A percentile compares a stretch with the other conserved stretches of the same genome.
Evolutionary conservation across 1,139 yeast species (phyloP).

Genomic region (Candida sp.): DNA sequence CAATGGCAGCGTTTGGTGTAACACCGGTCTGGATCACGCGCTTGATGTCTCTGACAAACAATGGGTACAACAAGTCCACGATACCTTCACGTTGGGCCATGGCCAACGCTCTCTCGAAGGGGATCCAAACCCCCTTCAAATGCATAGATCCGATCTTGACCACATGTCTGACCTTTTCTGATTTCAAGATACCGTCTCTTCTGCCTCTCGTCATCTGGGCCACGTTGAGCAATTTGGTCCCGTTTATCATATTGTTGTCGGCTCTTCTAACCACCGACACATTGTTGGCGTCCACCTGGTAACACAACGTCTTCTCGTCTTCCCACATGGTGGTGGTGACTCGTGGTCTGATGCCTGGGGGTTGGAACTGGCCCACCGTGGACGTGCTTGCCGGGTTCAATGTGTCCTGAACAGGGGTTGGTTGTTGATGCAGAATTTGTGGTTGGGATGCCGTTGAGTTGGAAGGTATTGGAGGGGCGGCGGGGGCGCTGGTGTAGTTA

Average conservation of each 20-base stretch:
- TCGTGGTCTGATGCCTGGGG: constrained; percentile 71
- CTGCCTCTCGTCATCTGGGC: constrained; percentile 63
- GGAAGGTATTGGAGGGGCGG: constrained; percentile 7
- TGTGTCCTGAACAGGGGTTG: constrained; percentile 25
- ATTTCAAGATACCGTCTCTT: constrained; percentile 68
- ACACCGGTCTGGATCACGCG: constrained; percentile 62
- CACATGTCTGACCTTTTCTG: constrained; percentile 88
- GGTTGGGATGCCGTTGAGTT: constrained; percentile 8
- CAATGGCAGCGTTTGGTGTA: constrained; percentile 32
- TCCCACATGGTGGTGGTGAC: constrained; percentile 98
- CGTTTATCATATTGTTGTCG: constrained; percentile 93
- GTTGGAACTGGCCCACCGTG: constrained; percentile 52
- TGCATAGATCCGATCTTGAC: constrained; percentile 98
- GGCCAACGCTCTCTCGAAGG: constrained; percentile 89
- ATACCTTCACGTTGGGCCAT: constrained; percentile 93
- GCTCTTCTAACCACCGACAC: constrained; percentile 94
- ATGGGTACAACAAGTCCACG: constrained; percentile 83
- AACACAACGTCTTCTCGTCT: constrained; percentile 92
- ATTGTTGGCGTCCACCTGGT: constrained; percentile 94
- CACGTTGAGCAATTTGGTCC: constrained; percentile 74
- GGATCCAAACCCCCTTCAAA: constrained; percentile 97
- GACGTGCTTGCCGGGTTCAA: constrained; percentile 30
- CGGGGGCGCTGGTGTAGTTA: constrained; percentile 11
- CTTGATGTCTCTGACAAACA: constrained; percentile 87
- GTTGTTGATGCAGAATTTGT: constrained; percentile 12